These are phyloP conservation scores for Turritis glabra DNA, from an alignment of 345 rosid species.

Conservation along the genomic window DNA sequence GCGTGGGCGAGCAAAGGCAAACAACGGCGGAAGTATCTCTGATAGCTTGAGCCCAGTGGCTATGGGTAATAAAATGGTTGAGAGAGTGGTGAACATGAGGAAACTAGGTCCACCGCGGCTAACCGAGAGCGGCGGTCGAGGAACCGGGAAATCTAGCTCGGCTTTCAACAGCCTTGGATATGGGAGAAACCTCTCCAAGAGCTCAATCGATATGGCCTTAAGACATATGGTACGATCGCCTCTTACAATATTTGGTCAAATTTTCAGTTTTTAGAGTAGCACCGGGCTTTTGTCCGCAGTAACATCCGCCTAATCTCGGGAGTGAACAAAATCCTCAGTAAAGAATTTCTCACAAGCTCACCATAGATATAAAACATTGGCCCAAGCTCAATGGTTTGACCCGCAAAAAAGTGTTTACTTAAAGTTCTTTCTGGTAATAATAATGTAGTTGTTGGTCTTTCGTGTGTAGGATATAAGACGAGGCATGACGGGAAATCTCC, in stretches of 20 bases:
- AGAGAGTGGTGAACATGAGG: conserved; percentile 88
- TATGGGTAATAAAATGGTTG: conserved; percentile 85
- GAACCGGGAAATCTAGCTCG: conserved; percentile 33
- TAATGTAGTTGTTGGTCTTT: background rate
- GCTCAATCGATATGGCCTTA: conserved; percentile 89
- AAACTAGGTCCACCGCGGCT: conserved; percentile 73
- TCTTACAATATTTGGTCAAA: background rate
- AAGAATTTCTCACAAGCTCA: background rate
- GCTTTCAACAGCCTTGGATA: conserved; percentile 65
- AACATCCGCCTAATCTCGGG: background rate
- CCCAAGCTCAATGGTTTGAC: background rate
- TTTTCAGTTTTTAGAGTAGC: background rate
- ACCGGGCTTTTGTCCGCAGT: background rate
- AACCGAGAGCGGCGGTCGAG: conserved; percentile 41
- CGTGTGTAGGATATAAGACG: conserved; percentile 72
- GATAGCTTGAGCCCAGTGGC: conserved; percentile 69
- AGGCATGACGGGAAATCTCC: conserved; percentile 61
- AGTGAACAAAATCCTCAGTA: background rate
- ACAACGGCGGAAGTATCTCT: conserved; percentile 32
- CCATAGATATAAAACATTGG: background rate
- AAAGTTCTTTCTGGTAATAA: background rate
- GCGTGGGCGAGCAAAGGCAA: conserved; percentile 39
- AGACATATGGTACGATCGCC: conserved; percentile 70
- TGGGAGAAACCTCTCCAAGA: conserved; percentile 82
- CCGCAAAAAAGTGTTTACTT: background rate